Conservation (phyloP, 1,139 yeast genomes). For the Protomyces macrosporus region DNA sequence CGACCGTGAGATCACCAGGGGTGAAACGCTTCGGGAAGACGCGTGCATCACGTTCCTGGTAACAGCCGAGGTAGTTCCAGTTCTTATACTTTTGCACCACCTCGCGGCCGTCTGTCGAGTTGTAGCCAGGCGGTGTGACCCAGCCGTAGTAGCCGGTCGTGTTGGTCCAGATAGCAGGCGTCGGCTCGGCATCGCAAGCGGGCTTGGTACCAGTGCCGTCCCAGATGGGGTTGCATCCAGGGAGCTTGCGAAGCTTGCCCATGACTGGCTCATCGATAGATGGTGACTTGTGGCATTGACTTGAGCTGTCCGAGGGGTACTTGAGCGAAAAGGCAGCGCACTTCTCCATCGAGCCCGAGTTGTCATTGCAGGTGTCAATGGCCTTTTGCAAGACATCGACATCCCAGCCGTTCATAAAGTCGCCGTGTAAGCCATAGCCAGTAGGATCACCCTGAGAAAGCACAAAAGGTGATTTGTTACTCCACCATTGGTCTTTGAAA, state of each 20-base stretch:
- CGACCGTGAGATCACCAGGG: neutral
- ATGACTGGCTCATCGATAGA: slow-evolving; percentile 1
- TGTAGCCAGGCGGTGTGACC: slow-evolving; percentile 11
- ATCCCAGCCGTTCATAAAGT: slow-evolving; percentile 28
- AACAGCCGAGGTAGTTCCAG: slow-evolving; percentile 18
- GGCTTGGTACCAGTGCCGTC: neutral
- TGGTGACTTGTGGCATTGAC: slow-evolving; percentile 14
- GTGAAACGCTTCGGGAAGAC: slow-evolving; percentile 1
- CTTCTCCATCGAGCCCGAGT: slow-evolving; percentile 20
- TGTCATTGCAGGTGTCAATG: slow-evolving; percentile 14
- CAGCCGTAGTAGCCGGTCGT: slow-evolving; percentile 10
- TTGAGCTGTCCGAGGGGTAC: neutral
- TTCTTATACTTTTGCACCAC: neutral
- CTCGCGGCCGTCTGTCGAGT: neutral
- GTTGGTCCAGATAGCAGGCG: neutral
- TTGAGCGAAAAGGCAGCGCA: slow-evolving; percentile 11
- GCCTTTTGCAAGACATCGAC: slow-evolving; percentile 18
- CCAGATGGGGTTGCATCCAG: slow-evolving; percentile 20
- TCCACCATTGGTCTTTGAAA: slow-evolving; percentile 17
- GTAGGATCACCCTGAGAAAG: slow-evolving; percentile 23
- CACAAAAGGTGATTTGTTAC: slow-evolving; percentile 13
- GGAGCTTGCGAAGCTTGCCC: slow-evolving; percentile 5
- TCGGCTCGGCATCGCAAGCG: slow-evolving; percentile 1
- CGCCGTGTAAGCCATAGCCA: slow-evolving; percentile 27
- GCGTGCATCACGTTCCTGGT: neutral